These are phyloP conservation scores for Oxyria digyna DNA, from an alignment of 148 eudicot species.

Conservation along the genomic window DNA sequence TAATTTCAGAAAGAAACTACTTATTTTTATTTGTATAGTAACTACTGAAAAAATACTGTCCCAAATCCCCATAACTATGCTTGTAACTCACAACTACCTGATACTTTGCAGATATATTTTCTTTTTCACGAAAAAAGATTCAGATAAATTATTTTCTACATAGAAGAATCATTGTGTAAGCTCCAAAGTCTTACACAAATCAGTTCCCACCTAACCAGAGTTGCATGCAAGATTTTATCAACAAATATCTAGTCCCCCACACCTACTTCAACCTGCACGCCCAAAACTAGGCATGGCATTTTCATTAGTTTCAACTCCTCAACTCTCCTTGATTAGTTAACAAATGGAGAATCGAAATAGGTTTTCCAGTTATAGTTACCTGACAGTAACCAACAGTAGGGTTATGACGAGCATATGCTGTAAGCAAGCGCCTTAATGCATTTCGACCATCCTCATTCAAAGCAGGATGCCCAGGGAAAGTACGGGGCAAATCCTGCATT, in stretches of 20 bases:
- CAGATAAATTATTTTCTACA: not conserved
- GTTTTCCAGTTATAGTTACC: conserved; percentile 27
- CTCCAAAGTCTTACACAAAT: not conserved
- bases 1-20: too few relatives aligned
- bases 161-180: too few relatives aligned
- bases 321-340: too few relatives aligned
- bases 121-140: not conserved
- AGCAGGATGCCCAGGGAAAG: conserved; percentile 99
- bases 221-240: not conserved
- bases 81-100: not conserved
- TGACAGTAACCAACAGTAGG: conserved; percentile 98
- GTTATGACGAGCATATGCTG: conserved; percentile 95
- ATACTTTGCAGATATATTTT: not conserved
- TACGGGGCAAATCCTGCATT: conserved; percentile 87
- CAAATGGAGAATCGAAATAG: not conserved
- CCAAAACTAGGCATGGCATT: not conserved
- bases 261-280: not conserved
- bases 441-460: conserved; percentile 91
- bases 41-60: too few relatives aligned
- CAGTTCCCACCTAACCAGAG: not conserved
- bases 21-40: too few relatives aligned
- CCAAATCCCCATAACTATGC: not conserved
- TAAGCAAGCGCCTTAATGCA: conserved; percentile 91
- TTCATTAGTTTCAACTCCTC: not conserved
- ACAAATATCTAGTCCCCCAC: not conserved